Evolutionary conservation across 163 green algal genomes (phyloP).

Genomic region (Scenedesmus sp.): DNA sequence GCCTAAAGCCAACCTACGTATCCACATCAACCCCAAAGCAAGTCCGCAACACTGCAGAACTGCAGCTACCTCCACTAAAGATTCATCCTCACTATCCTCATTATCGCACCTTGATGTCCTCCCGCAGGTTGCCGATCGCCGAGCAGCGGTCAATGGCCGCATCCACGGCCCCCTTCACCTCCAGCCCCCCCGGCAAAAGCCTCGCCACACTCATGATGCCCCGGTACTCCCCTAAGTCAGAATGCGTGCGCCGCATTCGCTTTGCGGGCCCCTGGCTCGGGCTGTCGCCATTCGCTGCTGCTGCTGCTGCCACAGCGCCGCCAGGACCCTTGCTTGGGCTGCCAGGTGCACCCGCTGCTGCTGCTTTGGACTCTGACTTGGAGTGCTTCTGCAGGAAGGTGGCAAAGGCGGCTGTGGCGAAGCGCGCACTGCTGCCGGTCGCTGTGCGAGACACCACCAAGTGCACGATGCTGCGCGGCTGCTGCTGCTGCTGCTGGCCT

Average conservation of each 20-base stretch:
- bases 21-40: background rate
- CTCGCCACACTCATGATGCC: conserved; percentile 66
- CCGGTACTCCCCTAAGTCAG: conserved; percentile 60
- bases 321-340: conserved; percentile 1
- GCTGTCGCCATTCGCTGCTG: background rate
- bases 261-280: background rate
- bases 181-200: conserved; percentile 83
- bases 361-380: background rate
- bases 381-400: conserved; percentile 52
- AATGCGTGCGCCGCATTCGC: conserved; percentile 37
- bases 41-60: too few species aligned
- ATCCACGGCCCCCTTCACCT: conserved; percentile 87
- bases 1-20: background rate
- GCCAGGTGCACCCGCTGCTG: conserved; percentile 8
- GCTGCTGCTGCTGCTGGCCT: conserved; percentile 1
- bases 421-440: conserved; percentile 73
- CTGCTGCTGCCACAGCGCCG: background rate
- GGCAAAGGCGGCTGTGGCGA: conserved; percentile 51
- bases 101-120: conserved; percentile 72
- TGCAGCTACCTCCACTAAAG: too few species aligned
- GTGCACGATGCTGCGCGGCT: conserved; percentile 64
- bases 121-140: conserved; percentile 82
- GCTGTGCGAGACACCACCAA: conserved; percentile 85
- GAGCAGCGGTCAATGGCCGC: conserved; percentile 70
- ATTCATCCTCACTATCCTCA: too few species aligned